These are phyloP conservation scores for Rhodamnia rubescens DNA, from an alignment of 345 rosid species.

Conservation along the genomic window DNA sequence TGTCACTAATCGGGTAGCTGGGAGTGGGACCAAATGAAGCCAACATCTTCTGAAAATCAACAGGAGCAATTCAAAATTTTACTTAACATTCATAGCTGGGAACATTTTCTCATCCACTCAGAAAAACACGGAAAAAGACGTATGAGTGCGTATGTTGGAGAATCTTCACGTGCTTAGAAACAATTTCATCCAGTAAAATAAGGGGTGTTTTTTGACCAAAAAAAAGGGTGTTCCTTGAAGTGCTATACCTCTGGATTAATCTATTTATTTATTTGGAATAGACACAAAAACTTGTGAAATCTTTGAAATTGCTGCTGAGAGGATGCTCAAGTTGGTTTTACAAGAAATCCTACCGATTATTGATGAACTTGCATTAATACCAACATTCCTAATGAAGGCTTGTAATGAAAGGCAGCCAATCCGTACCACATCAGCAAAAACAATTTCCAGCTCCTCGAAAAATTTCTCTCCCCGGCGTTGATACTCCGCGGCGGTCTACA, in stretches of 20 bases:
- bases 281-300: background rate
- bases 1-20: background rate
- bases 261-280: background rate
- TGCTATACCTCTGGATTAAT: background rate
- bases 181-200: background rate
- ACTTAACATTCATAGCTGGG: background rate
- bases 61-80: background rate
- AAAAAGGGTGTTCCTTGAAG: background rate
- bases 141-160: background rate
- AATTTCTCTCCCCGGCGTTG: constrained; percentile 82
- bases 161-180: background rate
- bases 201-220: background rate
- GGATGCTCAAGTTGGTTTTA: background rate
- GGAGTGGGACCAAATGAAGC: background rate
- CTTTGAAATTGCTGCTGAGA: background rate
- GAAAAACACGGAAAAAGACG: background rate
- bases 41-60: background rate
- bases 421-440: constrained; percentile 89
- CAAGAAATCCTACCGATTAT: background rate
- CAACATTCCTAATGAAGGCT: background rate
- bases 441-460: constrained; percentile 89
- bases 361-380: background rate
- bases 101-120: background rate
- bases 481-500: constrained; percentile 93
- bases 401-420: background rate